Base-by-base conservation (phyloP, 208 protist genomes). In the Balamuthia mandrillaris region DNA sequence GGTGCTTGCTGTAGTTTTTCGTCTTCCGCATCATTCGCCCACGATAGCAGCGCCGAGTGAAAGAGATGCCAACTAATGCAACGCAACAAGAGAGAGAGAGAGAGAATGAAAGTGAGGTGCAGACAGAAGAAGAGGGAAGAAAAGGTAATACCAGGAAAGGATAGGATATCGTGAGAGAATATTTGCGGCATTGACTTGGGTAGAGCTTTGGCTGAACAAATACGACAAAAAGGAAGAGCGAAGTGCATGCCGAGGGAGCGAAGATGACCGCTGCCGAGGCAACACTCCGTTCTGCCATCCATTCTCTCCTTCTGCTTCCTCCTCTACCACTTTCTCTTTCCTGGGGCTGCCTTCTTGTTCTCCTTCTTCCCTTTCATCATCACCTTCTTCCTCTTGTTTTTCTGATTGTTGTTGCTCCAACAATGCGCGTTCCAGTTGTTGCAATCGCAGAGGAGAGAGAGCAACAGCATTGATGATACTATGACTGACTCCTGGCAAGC, bases 401-500 rank as follows among this genome's bases (percentile, higher is more conserved):
- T n/a, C n/a, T n/a, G n/a, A n/a, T n/a, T n/a, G n/a, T n/a, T n/a
- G n/a, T n/a, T n/a, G n/a, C n/a, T n/a, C n/a, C n/a, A n/a, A n/a
- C n/a, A n/a, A n/a, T n/a, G n/a, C n/a, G n/a, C n/a, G n/a, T n/a
- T 83, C 75, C 29, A 83, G 75, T 1, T 83, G 52, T 29, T 35
- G 9, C 24, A 83, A 10, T 29, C 47, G 37, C n/a, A 2, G 21
- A 27, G 75, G 21, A 24, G 75, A 66, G 54, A 83, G 75, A 10
- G 75, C 49, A 29, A 51, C 75, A n/a, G 75, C 75, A 4, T 61
- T 37, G 56, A 83, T 47, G 35, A 83, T n/a, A n/a, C 37, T n/a
- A n/a, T 37, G 75, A 27, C 75, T 83, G 27, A 83, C 56, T 10
- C 75, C 75, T 3, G 75, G 75, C 37, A 83, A 54, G 41, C 75